Conservation (phyloP, 495 filamentous ascomycete genomes). For the Aspergillus panamensis region DNA sequence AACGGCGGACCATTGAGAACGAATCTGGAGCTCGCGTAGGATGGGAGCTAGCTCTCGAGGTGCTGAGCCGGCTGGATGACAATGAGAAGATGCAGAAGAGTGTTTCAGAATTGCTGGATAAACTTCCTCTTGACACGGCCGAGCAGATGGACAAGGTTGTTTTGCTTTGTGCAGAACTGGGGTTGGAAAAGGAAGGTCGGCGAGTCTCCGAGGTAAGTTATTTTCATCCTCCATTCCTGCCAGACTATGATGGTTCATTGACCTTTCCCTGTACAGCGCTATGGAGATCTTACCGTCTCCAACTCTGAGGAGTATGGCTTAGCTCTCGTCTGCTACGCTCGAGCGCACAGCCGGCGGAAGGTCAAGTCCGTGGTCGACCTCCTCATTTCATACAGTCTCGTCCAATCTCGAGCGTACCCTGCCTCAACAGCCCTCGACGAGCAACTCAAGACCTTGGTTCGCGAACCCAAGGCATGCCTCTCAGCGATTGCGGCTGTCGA, state of each 20-base stretch:
- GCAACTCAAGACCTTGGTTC: constrained; percentile 60
- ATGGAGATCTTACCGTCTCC: constrained; percentile 65
- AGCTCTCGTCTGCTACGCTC: constrained; percentile 80
- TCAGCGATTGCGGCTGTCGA: constrained; percentile 62
- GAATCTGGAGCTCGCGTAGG: constrained; percentile 54
- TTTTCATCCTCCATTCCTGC: neutral
- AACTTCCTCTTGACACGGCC: constrained; percentile 60
- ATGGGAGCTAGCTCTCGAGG: constrained; percentile 80
- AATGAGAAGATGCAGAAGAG: constrained; percentile 58
- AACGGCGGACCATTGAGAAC: constrained; percentile 40
- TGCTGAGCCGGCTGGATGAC: constrained; percentile 72
- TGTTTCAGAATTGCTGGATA: constrained; percentile 61
- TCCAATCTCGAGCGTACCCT: constrained; percentile 77
- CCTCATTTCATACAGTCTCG: constrained; percentile 80
- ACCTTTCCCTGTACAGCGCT: constrained; percentile 51
- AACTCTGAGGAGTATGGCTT: constrained; percentile 71
- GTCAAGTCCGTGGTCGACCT: constrained; percentile 77
- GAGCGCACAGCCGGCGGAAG: constrained; percentile 68
- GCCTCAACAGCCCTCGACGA: constrained; percentile 62
- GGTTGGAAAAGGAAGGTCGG: constrained; percentile 66
- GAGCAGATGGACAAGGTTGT: constrained; percentile 73
- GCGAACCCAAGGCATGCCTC: constrained; percentile 62
- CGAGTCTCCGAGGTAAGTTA: constrained; percentile 68
- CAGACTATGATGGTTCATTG: neutral
- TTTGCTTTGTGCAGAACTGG: constrained; percentile 62